A percentile compares a stretch with the other conserved stretches of the same genome.
phyloP scores from a whole-genome alignment of 306 rosid genomes.

The Cyclanthera cordifolia region DNA sequence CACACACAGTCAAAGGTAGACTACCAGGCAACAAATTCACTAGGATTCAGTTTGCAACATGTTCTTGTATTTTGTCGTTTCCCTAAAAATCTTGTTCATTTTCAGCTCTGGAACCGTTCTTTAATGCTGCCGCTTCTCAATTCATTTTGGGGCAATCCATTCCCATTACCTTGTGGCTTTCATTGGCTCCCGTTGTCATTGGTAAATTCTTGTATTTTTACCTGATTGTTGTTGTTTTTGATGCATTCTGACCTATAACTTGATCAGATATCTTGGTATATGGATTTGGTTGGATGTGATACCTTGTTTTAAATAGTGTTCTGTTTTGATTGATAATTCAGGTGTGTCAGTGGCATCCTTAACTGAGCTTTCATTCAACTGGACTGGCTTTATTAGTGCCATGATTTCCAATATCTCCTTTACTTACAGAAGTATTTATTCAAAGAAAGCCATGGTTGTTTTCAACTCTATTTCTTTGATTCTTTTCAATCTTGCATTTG shows the following conservation, averaged over 20 bases:
- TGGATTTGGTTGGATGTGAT: background rate
- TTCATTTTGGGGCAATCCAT: slow-evolving; percentile 37
- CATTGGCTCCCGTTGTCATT: slow-evolving; percentile 43
- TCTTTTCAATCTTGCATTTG: background rate
- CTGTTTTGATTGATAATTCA: slow-evolving; percentile 13
- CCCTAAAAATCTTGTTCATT: background rate
- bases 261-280: background rate
- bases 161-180: slow-evolving; percentile 37
- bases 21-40: background rate
- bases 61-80: background rate
- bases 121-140: slow-evolving; percentile 50
- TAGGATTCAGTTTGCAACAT: no score
- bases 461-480: slow-evolving; percentile 8
- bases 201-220: slow-evolving; percentile 19
- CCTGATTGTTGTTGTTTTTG: background rate
- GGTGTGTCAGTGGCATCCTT: slow-evolving; percentile 52
- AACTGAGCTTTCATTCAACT: slow-evolving; percentile 51
- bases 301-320: background rate
- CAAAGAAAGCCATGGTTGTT: slow-evolving; percentile 95
- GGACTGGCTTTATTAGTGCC: slow-evolving; percentile 47
- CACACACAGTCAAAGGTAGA: slow-evolving; percentile 41
- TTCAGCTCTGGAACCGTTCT: slow-evolving; percentile 53
- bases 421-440: slow-evolving; percentile 50
- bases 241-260: background rate
- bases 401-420: slow-evolving; percentile 52